Evolutionary conservation across 176 grass and related monocot species (phyloP).

Genomic region (Oryza glaberrima): DNA sequence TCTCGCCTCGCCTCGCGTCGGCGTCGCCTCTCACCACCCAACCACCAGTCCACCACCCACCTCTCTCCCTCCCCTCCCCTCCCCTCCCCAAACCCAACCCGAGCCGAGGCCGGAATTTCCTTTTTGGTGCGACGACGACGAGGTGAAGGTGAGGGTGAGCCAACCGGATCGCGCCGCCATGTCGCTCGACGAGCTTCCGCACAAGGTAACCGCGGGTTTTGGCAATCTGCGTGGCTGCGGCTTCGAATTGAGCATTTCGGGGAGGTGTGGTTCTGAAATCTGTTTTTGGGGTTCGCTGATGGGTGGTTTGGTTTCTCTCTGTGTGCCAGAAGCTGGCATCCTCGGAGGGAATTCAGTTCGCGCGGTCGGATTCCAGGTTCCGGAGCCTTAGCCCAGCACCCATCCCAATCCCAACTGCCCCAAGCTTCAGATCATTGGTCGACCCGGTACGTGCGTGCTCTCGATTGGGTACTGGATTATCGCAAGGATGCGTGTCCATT

Average conservation of each 20-base stretch:
- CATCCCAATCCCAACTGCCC: slow-evolving; percentile 48
- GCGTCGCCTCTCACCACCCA: neutral
- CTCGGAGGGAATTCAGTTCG: neutral
- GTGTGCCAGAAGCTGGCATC: slow-evolving; percentile 26
- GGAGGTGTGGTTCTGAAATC: neutral
- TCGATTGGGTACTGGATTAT: neutral
- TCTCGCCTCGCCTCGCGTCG: neutral
- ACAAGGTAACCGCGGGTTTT: slow-evolving; percentile 37
- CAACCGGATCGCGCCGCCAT: slow-evolving; percentile 48
- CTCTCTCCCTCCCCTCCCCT: neutral
- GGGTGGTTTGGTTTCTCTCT: slow-evolving; percentile 31
- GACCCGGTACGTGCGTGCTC: slow-evolving; percentile 46
- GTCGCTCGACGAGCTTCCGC: slow-evolving; percentile 55
- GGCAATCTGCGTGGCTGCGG: neutral
- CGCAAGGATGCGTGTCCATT: slow-evolving; percentile 13
- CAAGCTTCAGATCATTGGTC: slow-evolving; percentile 46
- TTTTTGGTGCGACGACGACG: neutral
- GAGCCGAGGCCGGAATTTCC: neutral
- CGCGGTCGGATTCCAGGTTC: slow-evolving; percentile 40
- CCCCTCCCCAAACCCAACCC: neutral
- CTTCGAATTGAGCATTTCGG: slow-evolving; percentile 10
- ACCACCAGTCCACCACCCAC: slow-evolving; percentile 39
- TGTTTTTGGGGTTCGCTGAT: slow-evolving; percentile 4
- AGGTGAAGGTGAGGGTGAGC: neutral
- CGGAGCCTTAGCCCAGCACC: slow-evolving; percentile 42